Evolutionary conservation across 345 rosid genomes (phyloP), one percentile per base, ranked within the genome.

Genomic region (Viola odorata): DNA sequence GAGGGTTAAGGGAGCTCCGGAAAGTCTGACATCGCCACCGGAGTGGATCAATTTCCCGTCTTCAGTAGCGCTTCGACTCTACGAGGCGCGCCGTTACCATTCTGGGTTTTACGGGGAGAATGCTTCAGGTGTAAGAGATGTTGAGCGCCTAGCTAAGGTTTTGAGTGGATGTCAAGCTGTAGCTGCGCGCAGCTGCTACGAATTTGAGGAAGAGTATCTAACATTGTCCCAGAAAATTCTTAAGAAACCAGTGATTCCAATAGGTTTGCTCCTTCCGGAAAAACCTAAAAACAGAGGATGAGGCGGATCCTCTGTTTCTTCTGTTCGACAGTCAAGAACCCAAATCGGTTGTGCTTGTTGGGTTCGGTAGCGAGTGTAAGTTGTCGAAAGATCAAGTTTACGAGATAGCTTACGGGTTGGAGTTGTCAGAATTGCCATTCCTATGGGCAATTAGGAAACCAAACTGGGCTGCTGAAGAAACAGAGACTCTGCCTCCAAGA

Each of bases 301-400:
- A 2, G 5, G 69, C 74, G 45, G 37, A 64, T 14, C 58, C 65
- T 8, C 74, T 67, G 16, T 70, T 74, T 1, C 71, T 74, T 7
- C 58, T 78, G 44, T 68, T 74, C 44, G 74, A 68, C 6, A 68
- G 79, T 78, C 6, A 79, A 23, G 32, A 23, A 23, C 32, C 32
- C 32, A 23, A 23, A 23, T 23, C 32, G 32, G 32, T 23, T 23
- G 32, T 23, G 32, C 2, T 23, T 23, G 32, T 23, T 23, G 32
- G 32, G 32, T 23, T 23, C 32, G 32, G 77, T 6, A 78, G 76
- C 15, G 74, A 78, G 59, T 74, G 53, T 54, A 74, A 77, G 58
- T 65, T 74, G 49, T 65, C 71, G 10, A 42, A 53, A 48, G 66
- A 62, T 41, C 63, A 64, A 58, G 58, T 62, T 78, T 23, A 23